Evolutionary conservation across 257 asterid species (phyloP), one percentile per base, ranked within the genome.

Genomic region (Rehmannia glutinosa): DNA sequence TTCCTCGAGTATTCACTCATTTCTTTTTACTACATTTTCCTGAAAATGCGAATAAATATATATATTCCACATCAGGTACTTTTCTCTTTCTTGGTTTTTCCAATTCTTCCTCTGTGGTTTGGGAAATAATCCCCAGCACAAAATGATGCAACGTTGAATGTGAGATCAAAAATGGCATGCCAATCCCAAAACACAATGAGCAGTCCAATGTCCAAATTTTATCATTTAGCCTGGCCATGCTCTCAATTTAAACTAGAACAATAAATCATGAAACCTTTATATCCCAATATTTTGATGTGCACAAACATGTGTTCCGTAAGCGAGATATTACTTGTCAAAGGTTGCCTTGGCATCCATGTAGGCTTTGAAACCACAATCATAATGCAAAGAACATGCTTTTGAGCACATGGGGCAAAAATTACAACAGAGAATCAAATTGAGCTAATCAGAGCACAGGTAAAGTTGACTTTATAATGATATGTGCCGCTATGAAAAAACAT

Each of bases 361-460:
- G 50, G 30, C 45, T 61, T 51, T 27, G 64, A 55, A 61, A 36
- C 3, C 49, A 25, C 11, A 51, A 54, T 35, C 56, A n/a, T 12
- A 72, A 27, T 24, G 27, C 53, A 73, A 73, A 60, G 33, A 56
- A 62, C 69, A 47, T 21, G 72, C 19, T 59, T 66, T 6, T 58
- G 27, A 54, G 20, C 23, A 27, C 33, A 47, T 1, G 27, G 36
- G 54, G 33, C 25, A 17, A 9, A 8, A 25, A 46, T 25, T 45
- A 3, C 47, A 50, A 42, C 6, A 36, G 51, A 20, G 3, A 11
- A 24, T 21, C 19, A 19, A 36, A 55, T 46, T 21, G 15, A 38
- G 62, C 28, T 25, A 43, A 66, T 19, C 43, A 51, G 27, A 38
- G 52, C 17, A 39, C 46, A 30, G 23, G 41, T 17, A 62, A 28